phyloP scores from a whole-genome alignment of 805 yeast species.

The Yamadazyma olivae region DNA sequence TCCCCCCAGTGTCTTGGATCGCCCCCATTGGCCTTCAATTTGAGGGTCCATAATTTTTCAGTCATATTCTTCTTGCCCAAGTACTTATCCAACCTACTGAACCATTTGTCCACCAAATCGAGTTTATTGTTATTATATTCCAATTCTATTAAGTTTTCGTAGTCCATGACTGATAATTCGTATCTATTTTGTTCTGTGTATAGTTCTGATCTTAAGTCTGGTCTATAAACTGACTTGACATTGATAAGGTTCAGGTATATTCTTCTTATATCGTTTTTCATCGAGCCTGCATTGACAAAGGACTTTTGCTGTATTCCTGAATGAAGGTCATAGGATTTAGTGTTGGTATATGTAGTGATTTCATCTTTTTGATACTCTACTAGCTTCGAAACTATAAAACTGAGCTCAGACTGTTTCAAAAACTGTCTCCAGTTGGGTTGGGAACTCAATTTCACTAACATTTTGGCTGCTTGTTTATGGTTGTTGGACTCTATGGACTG shows the following conservation, averaged over 20 bases:
- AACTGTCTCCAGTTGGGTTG: not conserved
- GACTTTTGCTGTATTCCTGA: not conserved
- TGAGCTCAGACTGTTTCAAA: conserved; percentile 15
- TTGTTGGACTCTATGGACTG: too few relatives aligned
- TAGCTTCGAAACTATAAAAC: conserved; percentile 16
- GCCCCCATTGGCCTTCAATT: conserved; percentile 32
- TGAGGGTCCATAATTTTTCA: conserved; percentile 31
- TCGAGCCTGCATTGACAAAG: conserved; percentile 10
- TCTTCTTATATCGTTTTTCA: conserved; percentile 18
- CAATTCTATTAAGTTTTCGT: conserved; percentile 34
- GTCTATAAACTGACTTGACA: not conserved
- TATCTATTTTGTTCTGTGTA: not conserved
- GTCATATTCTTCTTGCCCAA: conserved; percentile 22
- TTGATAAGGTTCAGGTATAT: conserved; percentile 24
- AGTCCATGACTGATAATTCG: conserved; percentile 20
- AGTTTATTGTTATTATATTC: conserved; percentile 34
- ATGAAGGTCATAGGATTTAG: conserved; percentile 2
- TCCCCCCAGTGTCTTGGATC: conserved; percentile 29
- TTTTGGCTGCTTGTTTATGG: too few relatives aligned
- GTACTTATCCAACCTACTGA: conserved; percentile 27
- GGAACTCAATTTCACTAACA: not conserved
- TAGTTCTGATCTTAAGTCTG: too few relatives aligned
- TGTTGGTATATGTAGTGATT: conserved; percentile 11
- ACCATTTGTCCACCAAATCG: conserved; percentile 41
- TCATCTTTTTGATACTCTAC: conserved; percentile 18